A percentile compares a stretch with the other conserved stretches of the same genome.
phyloP scores from a whole-genome alignment of 805 yeast species.

The Helenozyma baotianmanensis region DNA sequence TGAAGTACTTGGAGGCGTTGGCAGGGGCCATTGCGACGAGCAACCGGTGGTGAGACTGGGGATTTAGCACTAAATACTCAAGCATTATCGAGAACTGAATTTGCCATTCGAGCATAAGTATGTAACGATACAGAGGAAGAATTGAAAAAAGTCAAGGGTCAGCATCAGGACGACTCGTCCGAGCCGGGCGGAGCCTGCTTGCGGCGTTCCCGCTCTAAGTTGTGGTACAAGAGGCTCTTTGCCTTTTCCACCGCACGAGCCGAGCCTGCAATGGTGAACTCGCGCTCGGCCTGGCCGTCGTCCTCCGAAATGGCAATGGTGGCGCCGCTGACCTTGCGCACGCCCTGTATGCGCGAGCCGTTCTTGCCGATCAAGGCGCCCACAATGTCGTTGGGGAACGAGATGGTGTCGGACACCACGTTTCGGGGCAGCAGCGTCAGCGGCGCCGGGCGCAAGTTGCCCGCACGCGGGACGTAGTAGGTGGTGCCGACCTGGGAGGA shows the following conservation, averaged over 20 bases:
- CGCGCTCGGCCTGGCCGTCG: conserved; percentile 58
- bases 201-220: conserved; percentile 55
- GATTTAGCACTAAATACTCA: no score
- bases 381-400: conserved; percentile 75
- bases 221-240: conserved; percentile 51
- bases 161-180: no score
- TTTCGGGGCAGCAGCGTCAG: neutral
- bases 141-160: no score
- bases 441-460: conserved; percentile 3
- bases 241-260: conserved; percentile 55
- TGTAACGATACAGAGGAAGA: neutral
- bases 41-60: conserved; percentile 53
- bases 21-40: conserved; percentile 48
- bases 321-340: conserved; percentile 74
- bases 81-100: no score
- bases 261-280: conserved; percentile 67
- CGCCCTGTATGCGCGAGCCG: conserved; percentile 82
- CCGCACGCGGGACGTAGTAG: conserved; percentile 53
- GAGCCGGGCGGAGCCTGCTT: no score
- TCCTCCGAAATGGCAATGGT: conserved; percentile 71
- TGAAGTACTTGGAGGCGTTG: conserved; percentile 53
- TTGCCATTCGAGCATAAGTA: neutral
- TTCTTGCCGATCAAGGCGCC: conserved; percentile 87
- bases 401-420: conserved; percentile 28
- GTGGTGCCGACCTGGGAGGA: conserved; percentile 61